phyloP scores from a whole-genome alignment of 768 basidiomycete species.

The Pulveroboletus sp. region DNA sequence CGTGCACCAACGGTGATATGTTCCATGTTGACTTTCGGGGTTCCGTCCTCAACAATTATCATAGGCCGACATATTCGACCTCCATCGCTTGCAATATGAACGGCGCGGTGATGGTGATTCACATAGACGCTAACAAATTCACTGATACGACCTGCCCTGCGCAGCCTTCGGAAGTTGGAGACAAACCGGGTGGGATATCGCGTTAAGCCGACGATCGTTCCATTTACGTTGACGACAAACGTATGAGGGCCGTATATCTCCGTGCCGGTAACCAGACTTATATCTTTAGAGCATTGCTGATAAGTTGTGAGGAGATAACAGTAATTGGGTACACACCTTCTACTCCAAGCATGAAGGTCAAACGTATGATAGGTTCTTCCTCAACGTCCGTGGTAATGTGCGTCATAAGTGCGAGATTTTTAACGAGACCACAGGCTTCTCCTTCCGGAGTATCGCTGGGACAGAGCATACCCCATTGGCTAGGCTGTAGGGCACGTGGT shows the following conservation, averaged over 20 bases:
- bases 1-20: constrained; percentile 61
- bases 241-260: constrained; percentile 94
- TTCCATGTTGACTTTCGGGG: constrained; percentile 69
- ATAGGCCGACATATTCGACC: constrained; percentile 96
- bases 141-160: constrained; percentile 86
- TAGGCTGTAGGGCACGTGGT: constrained; percentile 92
- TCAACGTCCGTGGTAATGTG: constrained; percentile 99
- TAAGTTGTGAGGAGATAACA: constrained; percentile 8
- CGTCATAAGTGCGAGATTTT: constrained; percentile 98
- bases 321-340: constrained; percentile 58
- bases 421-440: constrained; percentile 97
- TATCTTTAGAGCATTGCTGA: constrained; percentile 51
- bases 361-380: constrained; percentile 85
- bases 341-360: constrained; percentile 94
- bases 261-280: constrained; percentile 84
- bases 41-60: constrained; percentile 89
- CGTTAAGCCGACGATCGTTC: constrained; percentile 90
- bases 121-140: constrained; percentile 97
- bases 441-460: constrained; percentile 99
- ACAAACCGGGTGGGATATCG: constrained; percentile 84
- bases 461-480: constrained; percentile 99
- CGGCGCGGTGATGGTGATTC: constrained; percentile 90
- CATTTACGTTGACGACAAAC: constrained; percentile 96
- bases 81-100: constrained; percentile 95
- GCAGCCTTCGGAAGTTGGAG: constrained; percentile 82